Conservation (phyloP, 768 basidiomycete genomes). For the Lentinula lateritia region DNA sequence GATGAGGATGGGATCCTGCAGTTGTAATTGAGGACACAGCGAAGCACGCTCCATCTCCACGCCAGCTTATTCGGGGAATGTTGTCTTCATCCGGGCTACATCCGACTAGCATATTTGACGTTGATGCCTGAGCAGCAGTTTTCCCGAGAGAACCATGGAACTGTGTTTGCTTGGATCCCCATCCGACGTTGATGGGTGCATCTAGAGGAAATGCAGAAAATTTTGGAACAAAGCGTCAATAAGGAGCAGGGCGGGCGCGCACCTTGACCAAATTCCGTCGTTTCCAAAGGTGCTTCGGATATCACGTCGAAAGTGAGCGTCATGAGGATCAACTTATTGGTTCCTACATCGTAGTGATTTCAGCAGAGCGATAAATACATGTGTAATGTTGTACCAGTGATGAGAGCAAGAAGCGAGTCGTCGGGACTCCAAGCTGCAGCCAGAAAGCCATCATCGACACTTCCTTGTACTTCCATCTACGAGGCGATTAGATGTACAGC, state of each 20-base stretch:
- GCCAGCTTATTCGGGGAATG: conserved; percentile 79
- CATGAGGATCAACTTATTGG: conserved; percentile 78
- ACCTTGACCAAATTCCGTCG: conserved; percentile 85
- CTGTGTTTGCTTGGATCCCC: conserved; percentile 96
- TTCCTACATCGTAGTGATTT: neutral
- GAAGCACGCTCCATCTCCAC: conserved; percentile 90
- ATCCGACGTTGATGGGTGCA: conserved; percentile 91
- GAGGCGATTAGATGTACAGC: neutral
- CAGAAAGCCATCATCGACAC: conserved; percentile 77
- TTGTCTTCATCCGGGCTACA: conserved; percentile 68
- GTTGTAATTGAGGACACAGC: conserved; percentile 70
- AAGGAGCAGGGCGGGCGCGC: conserved; percentile 4
- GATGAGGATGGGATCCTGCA: conserved; percentile 30
- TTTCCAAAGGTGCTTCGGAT: conserved; percentile 69
- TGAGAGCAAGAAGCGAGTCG: conserved; percentile 75
- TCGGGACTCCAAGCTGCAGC: conserved; percentile 91
- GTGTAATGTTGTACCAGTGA: conserved; percentile 53
- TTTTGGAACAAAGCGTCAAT: conserved; percentile 3
- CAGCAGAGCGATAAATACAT: neutral
- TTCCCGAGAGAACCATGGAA: conserved; percentile 97
- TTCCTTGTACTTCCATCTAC: conserved; percentile 79
- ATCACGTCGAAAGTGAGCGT: conserved; percentile 85
- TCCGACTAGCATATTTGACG: conserved; percentile 31
- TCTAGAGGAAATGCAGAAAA: conserved; percentile 34
- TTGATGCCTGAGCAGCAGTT: conserved; percentile 57